Percentiles rank a stretch among this genome's conserved stretches.
phyloP scores from a whole-genome alignment of 73 alveolate genomes.

The Tetrahymena malaccensis region DNA sequence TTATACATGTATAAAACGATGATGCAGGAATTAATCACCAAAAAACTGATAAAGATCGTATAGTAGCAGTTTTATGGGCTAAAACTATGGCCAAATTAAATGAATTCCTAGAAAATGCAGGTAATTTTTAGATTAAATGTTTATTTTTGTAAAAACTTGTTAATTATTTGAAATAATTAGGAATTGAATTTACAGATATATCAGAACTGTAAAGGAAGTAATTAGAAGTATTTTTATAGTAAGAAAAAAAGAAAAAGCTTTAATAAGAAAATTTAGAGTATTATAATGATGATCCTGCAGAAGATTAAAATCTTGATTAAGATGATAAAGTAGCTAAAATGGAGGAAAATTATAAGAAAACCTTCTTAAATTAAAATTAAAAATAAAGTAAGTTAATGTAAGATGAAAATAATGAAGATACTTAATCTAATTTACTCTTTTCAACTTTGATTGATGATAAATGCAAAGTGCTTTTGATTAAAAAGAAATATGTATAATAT shows the following conservation, averaged over 20 bases:
- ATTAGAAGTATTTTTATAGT: not conserved
- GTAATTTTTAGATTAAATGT: not conserved
- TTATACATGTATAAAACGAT: not conserved
- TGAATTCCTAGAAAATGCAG: not conserved
- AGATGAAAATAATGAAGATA: not conserved
- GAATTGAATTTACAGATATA: not conserved
- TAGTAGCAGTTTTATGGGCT: not conserved
- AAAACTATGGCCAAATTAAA: not conserved
- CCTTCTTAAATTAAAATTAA: not conserved
- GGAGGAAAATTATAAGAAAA: not conserved
- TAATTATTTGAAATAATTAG: not conserved
- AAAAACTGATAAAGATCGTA: not conserved
- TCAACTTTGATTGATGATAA: not conserved
- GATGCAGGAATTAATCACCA: not conserved
- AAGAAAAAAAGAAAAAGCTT: not conserved
- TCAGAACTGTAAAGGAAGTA: not conserved
- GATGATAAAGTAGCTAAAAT: not conserved
- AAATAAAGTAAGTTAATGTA: not conserved
- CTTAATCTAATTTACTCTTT: not conserved
- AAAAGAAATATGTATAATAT: not conserved
- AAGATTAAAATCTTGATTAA: not conserved
- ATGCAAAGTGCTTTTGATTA: not conserved
- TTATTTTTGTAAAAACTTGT: not conserved
- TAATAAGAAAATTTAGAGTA: not conserved
- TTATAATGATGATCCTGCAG: not conserved